Percentiles rank a stretch among this genome's conserved stretches.
Conservation (phyloP, 805 yeast genomes). For the Hanseniaspora vineae region DNA sequence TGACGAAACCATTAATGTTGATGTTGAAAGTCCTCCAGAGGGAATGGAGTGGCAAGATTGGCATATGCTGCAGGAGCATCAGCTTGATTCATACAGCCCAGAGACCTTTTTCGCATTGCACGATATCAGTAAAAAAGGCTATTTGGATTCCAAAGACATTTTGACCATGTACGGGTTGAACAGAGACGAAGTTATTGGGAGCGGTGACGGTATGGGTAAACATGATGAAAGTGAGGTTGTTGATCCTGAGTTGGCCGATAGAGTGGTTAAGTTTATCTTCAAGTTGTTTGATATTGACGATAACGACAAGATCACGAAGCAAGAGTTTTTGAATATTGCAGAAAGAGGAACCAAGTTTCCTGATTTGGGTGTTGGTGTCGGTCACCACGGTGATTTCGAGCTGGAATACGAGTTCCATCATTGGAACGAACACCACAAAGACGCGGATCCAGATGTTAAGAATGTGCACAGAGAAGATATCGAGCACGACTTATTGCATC, state of each 20-base stretch:
- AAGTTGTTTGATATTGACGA: conserved; percentile 48
- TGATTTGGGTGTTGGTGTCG: conserved; percentile 86
- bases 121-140: conserved; percentile 50
- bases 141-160: conserved; percentile 48
- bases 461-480: conserved; percentile 78
- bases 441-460: conserved; percentile 71
- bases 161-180: conserved; percentile 69
- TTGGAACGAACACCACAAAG: conserved; percentile 71
- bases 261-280: conserved; percentile 45
- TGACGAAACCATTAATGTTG: conserved; percentile 18
- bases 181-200: conserved; percentile 64
- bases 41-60: conserved; percentile 63
- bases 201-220: conserved; percentile 80
- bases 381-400: conserved; percentile 90
- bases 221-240: conserved; percentile 57
- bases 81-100: conserved; percentile 58
- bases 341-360: conserved; percentile 63
- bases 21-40: conserved; percentile 33
- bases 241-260: conserved; percentile 36
- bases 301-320: conserved; percentile 50
- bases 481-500: conserved; percentile 75
- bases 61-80: conserved; percentile 90
- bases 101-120: conserved; percentile 70
- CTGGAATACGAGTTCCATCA: conserved; percentile 90
- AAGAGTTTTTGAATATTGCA: conserved; percentile 59